phyloP scores from a whole-genome alignment of 805 yeast genomes.

The Starmerella stellata region DNA sequence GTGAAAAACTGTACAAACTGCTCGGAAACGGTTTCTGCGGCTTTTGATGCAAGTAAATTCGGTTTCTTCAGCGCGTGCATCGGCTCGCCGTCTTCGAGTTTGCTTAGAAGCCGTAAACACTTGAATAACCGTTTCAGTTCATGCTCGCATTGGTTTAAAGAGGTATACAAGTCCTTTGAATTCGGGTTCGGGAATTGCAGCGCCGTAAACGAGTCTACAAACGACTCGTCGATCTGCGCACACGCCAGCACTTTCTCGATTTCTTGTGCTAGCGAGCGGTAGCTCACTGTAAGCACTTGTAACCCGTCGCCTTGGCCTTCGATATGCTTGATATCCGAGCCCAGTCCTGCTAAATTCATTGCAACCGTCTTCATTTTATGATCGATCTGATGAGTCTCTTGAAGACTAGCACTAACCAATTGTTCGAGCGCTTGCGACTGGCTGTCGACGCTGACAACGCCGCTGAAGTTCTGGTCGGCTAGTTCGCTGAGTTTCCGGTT shows the following conservation, averaged over 20 bases:
- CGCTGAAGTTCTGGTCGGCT: slow-evolving; percentile 44
- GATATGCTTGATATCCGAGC: slow-evolving; percentile 49
- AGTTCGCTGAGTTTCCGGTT: slow-evolving; percentile 40
- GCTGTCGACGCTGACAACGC: slow-evolving; percentile 34
- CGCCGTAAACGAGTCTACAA: slow-evolving; percentile 31
- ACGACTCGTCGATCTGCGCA: slow-evolving; percentile 44
- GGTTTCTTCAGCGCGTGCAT: not conserved
- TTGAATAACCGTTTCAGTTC: not conserved
- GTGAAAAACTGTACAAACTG: slow-evolving; percentile 31
- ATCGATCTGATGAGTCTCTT: slow-evolving; percentile 38
- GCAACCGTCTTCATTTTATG: slow-evolving; percentile 38
- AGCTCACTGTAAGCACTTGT: slow-evolving; percentile 68
- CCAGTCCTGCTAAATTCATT: slow-evolving; percentile 44
- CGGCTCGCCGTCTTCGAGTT: not conserved
- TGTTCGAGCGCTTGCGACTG: slow-evolving; percentile 29
- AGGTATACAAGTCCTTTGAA: slow-evolving; percentile 26
- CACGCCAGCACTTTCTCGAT: slow-evolving; percentile 49
- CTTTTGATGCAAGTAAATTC: not conserved
- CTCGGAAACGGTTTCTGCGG: slow-evolving; percentile 26
- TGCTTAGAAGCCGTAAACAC: not conserved
- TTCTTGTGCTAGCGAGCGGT: slow-evolving; percentile 54
- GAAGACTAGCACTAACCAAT: slow-evolving; percentile 29
- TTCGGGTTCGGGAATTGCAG: slow-evolving; percentile 26
- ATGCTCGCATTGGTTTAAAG: slow-evolving; percentile 33
- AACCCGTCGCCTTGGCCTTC: slow-evolving; percentile 64